These are phyloP conservation scores for Myxozyma neglecta DNA, from an alignment of 805 yeast genomes.

Conservation along the genomic window DNA sequence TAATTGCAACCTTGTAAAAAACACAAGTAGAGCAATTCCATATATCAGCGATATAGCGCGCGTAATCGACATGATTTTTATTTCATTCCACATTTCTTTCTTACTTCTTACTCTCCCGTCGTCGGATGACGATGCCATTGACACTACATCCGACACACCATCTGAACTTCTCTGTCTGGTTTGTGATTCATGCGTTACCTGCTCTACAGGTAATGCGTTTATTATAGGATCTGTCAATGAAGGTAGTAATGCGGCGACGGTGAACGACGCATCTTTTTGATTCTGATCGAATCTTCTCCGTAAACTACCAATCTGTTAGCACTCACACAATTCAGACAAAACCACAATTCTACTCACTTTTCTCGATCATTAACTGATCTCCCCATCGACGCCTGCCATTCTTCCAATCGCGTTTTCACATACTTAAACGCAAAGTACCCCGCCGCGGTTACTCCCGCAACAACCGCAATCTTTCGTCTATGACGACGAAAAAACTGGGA, in stretches of 20 bases:
- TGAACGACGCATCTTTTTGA: slow-evolving; percentile 83
- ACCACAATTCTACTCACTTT: slow-evolving; percentile 13
- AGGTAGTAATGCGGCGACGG: slow-evolving; percentile 79
- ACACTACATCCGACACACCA: slow-evolving; percentile 9
- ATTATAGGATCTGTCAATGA: slow-evolving; percentile 67
- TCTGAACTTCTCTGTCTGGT: background rate
- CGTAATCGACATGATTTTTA: slow-evolving; percentile 72
- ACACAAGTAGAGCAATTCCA: slow-evolving; percentile 64
- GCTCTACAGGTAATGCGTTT: slow-evolving; percentile 66
- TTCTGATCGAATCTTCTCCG: slow-evolving; percentile 86
- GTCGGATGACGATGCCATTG: slow-evolving; percentile 21
- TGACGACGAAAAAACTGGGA: slow-evolving; percentile 24
- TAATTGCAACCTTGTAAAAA: slow-evolving; percentile 80
- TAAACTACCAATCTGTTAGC: slow-evolving; percentile 42
- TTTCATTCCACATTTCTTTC: slow-evolving; percentile 77
- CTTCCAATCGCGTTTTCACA: slow-evolving; percentile 11
- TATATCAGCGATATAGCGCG: slow-evolving; percentile 72
- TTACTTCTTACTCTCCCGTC: slow-evolving; percentile 46
- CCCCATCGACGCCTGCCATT: slow-evolving; percentile 24
- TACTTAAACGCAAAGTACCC: slow-evolving; percentile 16
- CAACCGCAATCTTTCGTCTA: slow-evolving; percentile 19
- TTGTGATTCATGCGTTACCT: slow-evolving; percentile 48
- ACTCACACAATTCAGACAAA: background rate
- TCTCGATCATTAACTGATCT: slow-evolving; percentile 12
- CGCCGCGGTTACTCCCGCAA: slow-evolving; percentile 21